These are phyloP conservation scores for Lophiotrema nucula DNA, from an alignment of 495 filamentous ascomycete genomes.

Conservation along the genomic window DNA sequence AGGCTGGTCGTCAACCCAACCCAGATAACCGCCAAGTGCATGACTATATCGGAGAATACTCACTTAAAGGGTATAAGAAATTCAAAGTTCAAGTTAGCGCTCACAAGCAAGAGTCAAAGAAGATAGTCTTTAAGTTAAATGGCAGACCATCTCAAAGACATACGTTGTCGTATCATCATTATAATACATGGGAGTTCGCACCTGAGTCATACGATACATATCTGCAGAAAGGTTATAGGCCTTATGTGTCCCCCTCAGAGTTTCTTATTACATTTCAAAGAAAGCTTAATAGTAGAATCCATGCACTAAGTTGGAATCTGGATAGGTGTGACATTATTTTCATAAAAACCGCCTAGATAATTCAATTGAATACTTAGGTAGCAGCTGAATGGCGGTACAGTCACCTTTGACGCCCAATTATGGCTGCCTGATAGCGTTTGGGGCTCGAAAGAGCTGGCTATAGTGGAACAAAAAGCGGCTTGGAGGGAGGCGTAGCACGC, in stretches of 20 bases:
- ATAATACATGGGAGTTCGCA: slow-evolving; percentile 1
- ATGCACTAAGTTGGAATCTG: background rate
- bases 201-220: background rate
- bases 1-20: background rate
- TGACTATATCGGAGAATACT: background rate
- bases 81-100: background rate
- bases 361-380: too few relatives aligned
- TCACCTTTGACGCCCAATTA: too few relatives aligned
- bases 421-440: too few relatives aligned
- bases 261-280: background rate
- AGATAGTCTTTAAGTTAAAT: background rate
- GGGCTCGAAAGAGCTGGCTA: too few relatives aligned
- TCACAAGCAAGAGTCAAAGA: background rate
- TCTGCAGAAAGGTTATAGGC: background rate
- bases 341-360: too few relatives aligned
- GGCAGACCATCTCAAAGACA: background rate
- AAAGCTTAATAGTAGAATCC: background rate
- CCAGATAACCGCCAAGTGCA: background rate
- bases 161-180: background rate
- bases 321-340: background rate
- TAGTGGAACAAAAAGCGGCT: too few relatives aligned
- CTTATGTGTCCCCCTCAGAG: background rate
- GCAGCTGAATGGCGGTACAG: too few relatives aligned
- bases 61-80: background rate
- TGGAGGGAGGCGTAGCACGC: too few relatives aligned